phyloP scores from a whole-genome alignment of 208 protist species.

The Endotrypanum monterogeii region DNA sequence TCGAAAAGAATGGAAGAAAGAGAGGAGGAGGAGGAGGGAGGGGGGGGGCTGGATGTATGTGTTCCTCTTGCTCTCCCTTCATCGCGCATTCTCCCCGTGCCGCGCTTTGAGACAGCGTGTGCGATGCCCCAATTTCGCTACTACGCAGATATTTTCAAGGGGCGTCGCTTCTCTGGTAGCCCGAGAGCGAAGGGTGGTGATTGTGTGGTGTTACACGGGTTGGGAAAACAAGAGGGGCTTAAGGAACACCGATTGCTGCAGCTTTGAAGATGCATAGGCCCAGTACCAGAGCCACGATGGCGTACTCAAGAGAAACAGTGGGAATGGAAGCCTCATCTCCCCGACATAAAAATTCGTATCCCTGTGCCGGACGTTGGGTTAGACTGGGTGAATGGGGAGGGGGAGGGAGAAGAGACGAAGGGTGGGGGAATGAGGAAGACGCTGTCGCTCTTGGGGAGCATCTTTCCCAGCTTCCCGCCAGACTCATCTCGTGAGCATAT shows the following conservation, averaged over 20 bases:
- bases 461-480: neutral
- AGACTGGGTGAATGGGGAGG: neutral
- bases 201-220: neutral
- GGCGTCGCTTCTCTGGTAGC: neutral
- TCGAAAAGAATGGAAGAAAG: too few species aligned
- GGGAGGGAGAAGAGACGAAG: neutral
- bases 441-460: neutral
- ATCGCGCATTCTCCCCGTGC: neutral
- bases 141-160: neutral
- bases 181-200: neutral
- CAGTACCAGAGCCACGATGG: neutral
- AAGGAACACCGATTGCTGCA: neutral
- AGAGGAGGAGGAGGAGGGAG: too few species aligned
- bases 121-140: neutral
- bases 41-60: too few species aligned
- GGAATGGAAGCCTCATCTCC: neutral
- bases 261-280: neutral
- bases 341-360: neutral
- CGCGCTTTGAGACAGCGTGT: neutral
- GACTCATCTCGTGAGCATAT: neutral
- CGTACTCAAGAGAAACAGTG: neutral
- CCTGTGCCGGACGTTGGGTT: neutral
- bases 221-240: neutral
- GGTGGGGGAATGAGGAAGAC: neutral
- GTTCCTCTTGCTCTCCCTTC: too few species aligned